Evolutionary conservation across 768 basidiomycete genomes (phyloP).

Genomic region (Ramaria sp.): DNA sequence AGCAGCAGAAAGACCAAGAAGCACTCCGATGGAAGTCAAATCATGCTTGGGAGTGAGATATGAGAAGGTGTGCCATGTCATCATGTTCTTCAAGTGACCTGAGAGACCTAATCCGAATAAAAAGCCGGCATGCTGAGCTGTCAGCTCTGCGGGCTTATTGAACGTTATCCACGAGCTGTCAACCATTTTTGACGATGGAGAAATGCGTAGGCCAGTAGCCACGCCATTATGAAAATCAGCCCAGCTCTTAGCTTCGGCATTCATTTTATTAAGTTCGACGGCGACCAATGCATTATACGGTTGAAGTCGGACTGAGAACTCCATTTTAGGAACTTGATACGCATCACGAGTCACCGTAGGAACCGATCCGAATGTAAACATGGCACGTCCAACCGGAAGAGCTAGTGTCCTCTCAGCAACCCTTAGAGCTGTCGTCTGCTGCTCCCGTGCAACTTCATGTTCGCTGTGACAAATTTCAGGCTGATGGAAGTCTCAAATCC

Average conservation of each 20-base stretch:
- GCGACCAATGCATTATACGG: conserved; percentile 55
- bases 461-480: conserved; percentile 40
- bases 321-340: conserved; percentile 69
- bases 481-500: neutral
- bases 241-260: conserved; percentile 69
- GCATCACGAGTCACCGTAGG: conserved; percentile 65
- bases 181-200: conserved; percentile 59
- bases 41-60: conserved; percentile 97
- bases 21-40: conserved; percentile 83
- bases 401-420: conserved; percentile 86
- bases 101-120: conserved; percentile 85
- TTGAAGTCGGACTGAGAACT: conserved; percentile 62
- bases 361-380: conserved; percentile 86
- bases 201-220: conserved; percentile 78
- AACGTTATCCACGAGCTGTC: conserved; percentile 96
- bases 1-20: conserved; percentile 88
- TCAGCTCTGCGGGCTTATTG: conserved; percentile 85
- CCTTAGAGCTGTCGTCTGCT: conserved; percentile 69
- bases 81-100: conserved; percentile 81
- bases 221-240: conserved; percentile 99
- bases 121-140: conserved; percentile 94
- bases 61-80: conserved; percentile 91
- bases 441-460: conserved; percentile 76
- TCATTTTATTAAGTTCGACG: conserved; percentile 65
- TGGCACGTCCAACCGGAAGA: conserved; percentile 78